Evolutionary conservation across 805 yeast species (phyloP).

Genomic region (Wickerhamomyces xylosicus): DNA sequence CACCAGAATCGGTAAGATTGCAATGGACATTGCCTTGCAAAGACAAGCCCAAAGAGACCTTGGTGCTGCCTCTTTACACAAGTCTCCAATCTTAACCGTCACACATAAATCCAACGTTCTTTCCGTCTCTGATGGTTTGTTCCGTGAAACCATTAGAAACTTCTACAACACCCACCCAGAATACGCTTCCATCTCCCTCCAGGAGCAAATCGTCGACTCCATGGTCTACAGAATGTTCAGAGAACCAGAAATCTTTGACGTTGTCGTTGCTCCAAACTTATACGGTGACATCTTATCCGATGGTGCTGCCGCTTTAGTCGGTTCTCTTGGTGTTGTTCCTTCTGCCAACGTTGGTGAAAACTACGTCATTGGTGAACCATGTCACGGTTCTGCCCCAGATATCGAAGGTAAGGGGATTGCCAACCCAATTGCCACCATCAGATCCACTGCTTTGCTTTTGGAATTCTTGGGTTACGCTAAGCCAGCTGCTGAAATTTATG

Average conservation of each 20-base stretch:
- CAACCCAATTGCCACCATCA: slow-evolving; percentile 95
- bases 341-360: slow-evolving; percentile 95
- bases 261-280: slow-evolving; percentile 95
- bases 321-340: slow-evolving; percentile 96
- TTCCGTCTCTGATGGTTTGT: slow-evolving; percentile 87
- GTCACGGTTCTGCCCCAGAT: slow-evolving; percentile 99
- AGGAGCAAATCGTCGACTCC: slow-evolving; percentile 97
- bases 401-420: slow-evolving; percentile 92
- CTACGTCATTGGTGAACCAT: slow-evolving; percentile 98
- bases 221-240: slow-evolving; percentile 99
- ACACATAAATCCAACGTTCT: slow-evolving; percentile 96
- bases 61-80: slow-evolving; percentile 42
- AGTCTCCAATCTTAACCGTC: slow-evolving; percentile 66
- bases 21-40: slow-evolving; percentile 85
- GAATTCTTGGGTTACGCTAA: slow-evolving; percentile 89
- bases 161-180: slow-evolving; percentile 40
- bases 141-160: slow-evolving; percentile 68
- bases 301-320: slow-evolving; percentile 97
- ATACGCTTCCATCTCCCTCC: slow-evolving; percentile 54
- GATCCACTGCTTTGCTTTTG: slow-evolving; percentile 95
- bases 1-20: slow-evolving; percentile 78
- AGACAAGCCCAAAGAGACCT: slow-evolving; percentile 71
- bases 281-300: slow-evolving; percentile 96
- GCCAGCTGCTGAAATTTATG: slow-evolving; percentile 86
- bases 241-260: slow-evolving; percentile 95